phyloP scores from a whole-genome alignment of 2,329 filamentous ascomycete species.

The Atkinsonella hypoxylon region DNA sequence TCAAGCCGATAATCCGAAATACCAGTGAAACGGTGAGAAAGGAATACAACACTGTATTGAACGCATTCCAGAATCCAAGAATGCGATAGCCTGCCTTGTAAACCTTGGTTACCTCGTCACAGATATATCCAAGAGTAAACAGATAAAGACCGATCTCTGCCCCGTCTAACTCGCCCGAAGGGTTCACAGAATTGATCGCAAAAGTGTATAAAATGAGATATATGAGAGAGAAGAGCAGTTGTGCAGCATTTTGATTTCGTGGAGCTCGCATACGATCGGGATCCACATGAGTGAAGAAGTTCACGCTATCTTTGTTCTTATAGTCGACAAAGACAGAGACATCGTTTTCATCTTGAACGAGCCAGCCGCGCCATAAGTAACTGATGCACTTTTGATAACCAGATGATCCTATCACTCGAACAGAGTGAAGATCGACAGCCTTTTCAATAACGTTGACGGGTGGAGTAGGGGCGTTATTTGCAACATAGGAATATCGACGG shows the following conservation, averaged over 20 bases:
- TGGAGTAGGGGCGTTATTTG: slow-evolving; percentile 57
- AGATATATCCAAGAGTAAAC: slow-evolving; percentile 85
- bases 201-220: slow-evolving; percentile 79
- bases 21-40: slow-evolving; percentile 69
- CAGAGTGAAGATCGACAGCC: slow-evolving; percentile 82
- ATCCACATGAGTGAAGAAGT: slow-evolving; percentile 73
- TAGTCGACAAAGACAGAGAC: slow-evolving; percentile 85
- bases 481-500: slow-evolving; percentile 74
- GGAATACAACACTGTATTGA: slow-evolving; percentile 74
- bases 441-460: slow-evolving; percentile 87
- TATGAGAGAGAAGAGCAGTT: slow-evolving; percentile 72
- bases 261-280: slow-evolving; percentile 91
- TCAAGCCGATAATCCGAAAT: slow-evolving; percentile 66
- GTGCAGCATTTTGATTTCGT: slow-evolving; percentile 81
- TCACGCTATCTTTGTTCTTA: slow-evolving; percentile 64
- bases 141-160: slow-evolving; percentile 78
- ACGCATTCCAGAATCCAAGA: slow-evolving; percentile 92
- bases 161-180: slow-evolving; percentile 67
- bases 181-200: slow-evolving; percentile 91
- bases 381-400: slow-evolving; percentile 94
- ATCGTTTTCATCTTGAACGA: slow-evolving; percentile 90
- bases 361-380: slow-evolving; percentile 90
- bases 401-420: slow-evolving; percentile 78
- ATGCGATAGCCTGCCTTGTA: slow-evolving; percentile 92
- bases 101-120: slow-evolving; percentile 76